Evolutionary conservation across 2,329 filamentous ascomycete genomes (phyloP).

Genomic region (Xylariaceae sp.): DNA sequence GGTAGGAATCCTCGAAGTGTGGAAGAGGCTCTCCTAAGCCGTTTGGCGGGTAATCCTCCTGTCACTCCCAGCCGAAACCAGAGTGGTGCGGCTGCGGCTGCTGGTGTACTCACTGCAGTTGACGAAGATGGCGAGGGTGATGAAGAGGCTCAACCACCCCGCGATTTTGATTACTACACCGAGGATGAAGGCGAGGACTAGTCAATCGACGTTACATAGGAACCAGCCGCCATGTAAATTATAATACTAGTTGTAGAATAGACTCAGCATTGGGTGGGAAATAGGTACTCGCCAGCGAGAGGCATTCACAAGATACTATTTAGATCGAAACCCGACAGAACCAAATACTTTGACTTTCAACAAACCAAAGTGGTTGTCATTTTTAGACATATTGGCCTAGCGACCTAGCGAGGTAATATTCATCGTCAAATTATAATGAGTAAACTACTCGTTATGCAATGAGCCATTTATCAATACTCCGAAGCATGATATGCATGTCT

Average conservation of each 20-base stretch:
- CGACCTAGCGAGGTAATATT: too few species aligned
- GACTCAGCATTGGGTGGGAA: background rate
- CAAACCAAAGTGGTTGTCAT: too few species aligned
- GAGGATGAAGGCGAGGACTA: conserved; percentile 60
- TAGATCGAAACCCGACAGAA: too few species aligned
- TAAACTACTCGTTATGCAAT: too few species aligned
- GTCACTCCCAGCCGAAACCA: conserved; percentile 31
- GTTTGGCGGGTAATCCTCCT: conserved; percentile 35
- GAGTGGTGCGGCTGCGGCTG: conserved; percentile 71
- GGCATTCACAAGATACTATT: background rate
- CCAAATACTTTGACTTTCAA: too few species aligned
- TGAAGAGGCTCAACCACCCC: conserved; percentile 72
- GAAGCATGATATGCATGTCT: too few species aligned
- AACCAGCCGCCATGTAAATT: background rate
- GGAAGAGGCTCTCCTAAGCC: conserved; percentile 42
- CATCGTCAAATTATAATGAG: too few species aligned
- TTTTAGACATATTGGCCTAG: too few species aligned
- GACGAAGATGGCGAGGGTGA: conserved; percentile 82
- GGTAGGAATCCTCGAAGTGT: conserved; percentile 38
- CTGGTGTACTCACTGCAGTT: conserved; percentile 81
- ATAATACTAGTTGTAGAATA: conserved; percentile 24
- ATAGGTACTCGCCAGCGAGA: background rate
- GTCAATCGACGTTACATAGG: conserved; percentile 1
- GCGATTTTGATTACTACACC: conserved; percentile 80
- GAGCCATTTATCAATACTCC: too few species aligned